A percentile compares a stretch with the other conserved stretches of the same genome.
phyloP scores from a whole-genome alignment of 2,329 filamentous ascomycete species.

The Calonectria fujianensis region DNA sequence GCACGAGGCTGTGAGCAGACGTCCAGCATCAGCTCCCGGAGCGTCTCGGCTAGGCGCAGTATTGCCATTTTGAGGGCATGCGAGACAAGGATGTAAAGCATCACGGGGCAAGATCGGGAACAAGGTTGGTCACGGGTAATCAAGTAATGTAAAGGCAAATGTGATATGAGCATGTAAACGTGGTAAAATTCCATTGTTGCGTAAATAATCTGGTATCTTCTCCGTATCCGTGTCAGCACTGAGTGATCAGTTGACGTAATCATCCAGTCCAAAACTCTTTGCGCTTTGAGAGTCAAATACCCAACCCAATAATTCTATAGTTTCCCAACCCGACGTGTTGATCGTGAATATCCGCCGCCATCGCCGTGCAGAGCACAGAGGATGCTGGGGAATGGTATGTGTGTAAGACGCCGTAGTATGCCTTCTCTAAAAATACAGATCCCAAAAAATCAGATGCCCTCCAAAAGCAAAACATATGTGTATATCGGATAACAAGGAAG shows the following conservation, averaged over 20 bases:
- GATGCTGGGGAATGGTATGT: constrained; percentile 47
- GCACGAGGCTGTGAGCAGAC: constrained; percentile 35
- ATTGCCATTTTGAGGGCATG: constrained; percentile 28
- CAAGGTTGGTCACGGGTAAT: constrained; percentile 46
- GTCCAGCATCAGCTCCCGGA: constrained; percentile 17
- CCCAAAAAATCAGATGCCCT: constrained; percentile 51
- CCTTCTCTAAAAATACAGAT: constrained; percentile 57
- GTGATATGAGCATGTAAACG: constrained; percentile 38
- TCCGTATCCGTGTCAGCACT: constrained; percentile 55
- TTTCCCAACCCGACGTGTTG: constrained; percentile 55
- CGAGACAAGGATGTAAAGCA: constrained; percentile 52
- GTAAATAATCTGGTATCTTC: constrained; percentile 54
- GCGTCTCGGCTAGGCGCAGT: constrained; percentile 18
- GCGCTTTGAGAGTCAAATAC: constrained; percentile 43
- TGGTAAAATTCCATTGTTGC: constrained; percentile 48
- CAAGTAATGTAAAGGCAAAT: constrained; percentile 7
- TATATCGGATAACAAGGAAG: constrained; percentile 36
- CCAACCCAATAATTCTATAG: constrained; percentile 55
- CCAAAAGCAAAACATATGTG: constrained; percentile 46
- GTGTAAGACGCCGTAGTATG: constrained; percentile 55
- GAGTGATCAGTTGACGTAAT: constrained; percentile 54
- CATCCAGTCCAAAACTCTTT: constrained; percentile 46
- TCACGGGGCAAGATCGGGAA: constrained; percentile 53
- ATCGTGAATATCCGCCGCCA: constrained; percentile 51
- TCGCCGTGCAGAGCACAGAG: constrained; percentile 36